phyloP scores from a whole-genome alignment of 371 early-diverging fungal species.

The Nematocida parisii region DNA sequence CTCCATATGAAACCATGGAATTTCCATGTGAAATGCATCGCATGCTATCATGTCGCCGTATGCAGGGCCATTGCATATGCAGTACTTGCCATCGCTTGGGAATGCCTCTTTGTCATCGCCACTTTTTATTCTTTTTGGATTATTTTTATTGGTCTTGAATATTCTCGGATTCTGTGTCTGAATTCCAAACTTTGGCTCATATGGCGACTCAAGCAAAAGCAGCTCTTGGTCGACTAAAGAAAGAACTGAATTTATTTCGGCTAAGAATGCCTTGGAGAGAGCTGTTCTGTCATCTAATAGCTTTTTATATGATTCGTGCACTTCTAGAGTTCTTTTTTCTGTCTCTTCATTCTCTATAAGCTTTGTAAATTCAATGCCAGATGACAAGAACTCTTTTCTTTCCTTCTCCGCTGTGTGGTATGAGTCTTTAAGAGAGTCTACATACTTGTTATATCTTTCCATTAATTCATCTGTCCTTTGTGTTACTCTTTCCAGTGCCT shows the following conservation, averaged over 20 bases:
- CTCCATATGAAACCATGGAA: conserved; percentile 87
- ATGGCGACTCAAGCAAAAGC: conserved; percentile 40
- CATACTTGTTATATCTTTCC: conserved; percentile 35
- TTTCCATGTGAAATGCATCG: conserved; percentile 72
- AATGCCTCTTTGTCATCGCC: conserved; percentile 3
- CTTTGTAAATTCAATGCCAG: conserved; percentile 57
- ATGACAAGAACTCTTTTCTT: conserved; percentile 20
- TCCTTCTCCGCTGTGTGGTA: conserved; percentile 3
- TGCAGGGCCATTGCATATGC: conserved; percentile 65
- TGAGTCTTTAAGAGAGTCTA: conserved; percentile 14
- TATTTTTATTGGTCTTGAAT: conserved; percentile 55
- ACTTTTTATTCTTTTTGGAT: conserved; percentile 15
- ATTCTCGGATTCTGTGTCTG: conserved; percentile 56
- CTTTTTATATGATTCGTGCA: conserved; percentile 33
- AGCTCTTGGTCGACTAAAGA: conserved; percentile 49
- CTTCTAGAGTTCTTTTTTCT: conserved; percentile 6
- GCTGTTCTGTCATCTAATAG: conserved; percentile 35
- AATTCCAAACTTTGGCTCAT: conserved; percentile 58
- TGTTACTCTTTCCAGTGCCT: conserved; percentile 18
- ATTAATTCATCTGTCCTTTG: conserved; percentile 26
- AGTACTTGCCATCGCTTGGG: conserved; percentile 50
- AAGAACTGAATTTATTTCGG: conserved; percentile 17
- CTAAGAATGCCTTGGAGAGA: conserved; percentile 23
- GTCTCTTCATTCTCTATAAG: conserved; percentile 26
- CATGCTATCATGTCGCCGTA: conserved; percentile 70